Evolutionary conservation across 2,329 filamentous ascomycete genomes (phyloP).

Genomic region (Fusarium sambucinum): DNA sequence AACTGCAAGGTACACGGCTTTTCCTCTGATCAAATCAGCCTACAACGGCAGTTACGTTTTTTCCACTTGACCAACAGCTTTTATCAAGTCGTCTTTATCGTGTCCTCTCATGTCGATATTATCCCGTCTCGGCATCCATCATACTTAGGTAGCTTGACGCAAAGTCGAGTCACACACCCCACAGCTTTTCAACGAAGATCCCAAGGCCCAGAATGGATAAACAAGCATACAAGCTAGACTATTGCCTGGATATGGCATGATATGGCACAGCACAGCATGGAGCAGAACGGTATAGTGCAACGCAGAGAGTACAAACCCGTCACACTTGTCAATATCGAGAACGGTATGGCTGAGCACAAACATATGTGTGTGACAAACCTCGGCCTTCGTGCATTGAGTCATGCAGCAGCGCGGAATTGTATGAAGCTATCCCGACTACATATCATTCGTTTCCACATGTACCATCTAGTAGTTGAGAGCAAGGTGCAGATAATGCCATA

Average conservation of each 20-base stretch:
- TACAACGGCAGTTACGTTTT: slow-evolving; percentile 31
- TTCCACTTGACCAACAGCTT: slow-evolving; percentile 33
- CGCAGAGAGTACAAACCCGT: slow-evolving; percentile 28
- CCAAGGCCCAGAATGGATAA: slow-evolving; percentile 29
- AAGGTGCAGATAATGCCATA: slow-evolving; percentile 13
- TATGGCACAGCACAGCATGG: slow-evolving; percentile 42
- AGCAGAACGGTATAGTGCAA: slow-evolving; percentile 21
- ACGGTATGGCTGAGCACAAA: slow-evolving; percentile 34
- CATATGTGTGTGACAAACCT: slow-evolving; percentile 43
- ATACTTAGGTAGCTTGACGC: slow-evolving; percentile 1
- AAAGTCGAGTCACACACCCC: slow-evolving; percentile 33
- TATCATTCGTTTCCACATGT: slow-evolving; percentile 29
- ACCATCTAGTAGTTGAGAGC: slow-evolving; percentile 19
- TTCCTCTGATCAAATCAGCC: slow-evolving; percentile 21
- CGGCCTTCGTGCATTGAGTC: slow-evolving; percentile 37
- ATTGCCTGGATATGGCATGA: slow-evolving; percentile 33
- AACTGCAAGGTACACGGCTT: slow-evolving; percentile 41
- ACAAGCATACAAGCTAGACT: slow-evolving; percentile 28
- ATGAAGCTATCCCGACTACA: slow-evolving; percentile 34
- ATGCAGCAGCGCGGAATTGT: slow-evolving; percentile 41
- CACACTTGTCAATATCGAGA: slow-evolving; percentile 29
- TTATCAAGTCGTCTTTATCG: slow-evolving; percentile 14
- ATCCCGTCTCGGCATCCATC: slow-evolving; percentile 24
- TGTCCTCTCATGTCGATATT: slow-evolving; percentile 16
- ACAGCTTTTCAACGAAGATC: slow-evolving; percentile 23